Conservation (phyloP, 192 early-diverging fungal species). For the Coemansia brasiliensis region DNA sequence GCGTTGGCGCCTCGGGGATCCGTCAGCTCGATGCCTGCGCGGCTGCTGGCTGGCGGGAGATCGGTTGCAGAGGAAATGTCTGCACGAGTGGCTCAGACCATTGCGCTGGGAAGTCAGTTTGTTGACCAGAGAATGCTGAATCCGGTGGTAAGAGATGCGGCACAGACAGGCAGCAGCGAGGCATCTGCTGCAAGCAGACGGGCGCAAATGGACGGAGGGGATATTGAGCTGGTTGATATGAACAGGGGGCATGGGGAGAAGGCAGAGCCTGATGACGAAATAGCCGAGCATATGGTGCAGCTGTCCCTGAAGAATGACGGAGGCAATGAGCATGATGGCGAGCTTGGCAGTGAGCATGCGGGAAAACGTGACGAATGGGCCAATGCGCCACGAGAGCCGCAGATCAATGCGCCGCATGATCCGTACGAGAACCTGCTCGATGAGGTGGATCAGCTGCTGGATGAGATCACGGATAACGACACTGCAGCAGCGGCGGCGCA, state of each 20-base stretch:
- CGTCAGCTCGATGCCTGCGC: constrained; percentile 17
- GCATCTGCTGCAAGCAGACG: neutral
- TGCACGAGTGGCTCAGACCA: constrained; percentile 43
- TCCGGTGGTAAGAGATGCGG: constrained; percentile 37
- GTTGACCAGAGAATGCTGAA: constrained; percentile 41
- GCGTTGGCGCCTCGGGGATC: constrained; percentile 25
- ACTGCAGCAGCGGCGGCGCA: neutral
- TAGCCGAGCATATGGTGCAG: constrained; percentile 30
- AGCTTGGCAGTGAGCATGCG: neutral
- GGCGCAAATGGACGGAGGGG: too few species aligned
- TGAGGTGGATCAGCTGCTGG: constrained; percentile 55
- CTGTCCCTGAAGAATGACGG: constrained; percentile 11
- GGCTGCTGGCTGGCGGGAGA: constrained; percentile 31
- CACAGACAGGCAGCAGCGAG: constrained; percentile 5
- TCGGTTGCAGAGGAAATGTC: constrained; percentile 48
- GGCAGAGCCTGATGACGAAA: constrained; percentile 12
- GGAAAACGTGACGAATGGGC: constrained; percentile 1
- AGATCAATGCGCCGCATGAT: constrained; percentile 24
- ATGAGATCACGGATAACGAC: constrained; percentile 47
- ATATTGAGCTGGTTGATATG: constrained; percentile 1
- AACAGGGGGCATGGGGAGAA: neutral
- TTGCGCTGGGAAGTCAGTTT: constrained; percentile 53
- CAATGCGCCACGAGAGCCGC: constrained; percentile 34
- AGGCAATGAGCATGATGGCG: neutral
- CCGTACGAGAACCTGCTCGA: constrained; percentile 54